A percentile compares a stretch with the other conserved stretches of the same genome.
phyloP scores from a whole-genome alignment of 2,329 filamentous ascomycete species.

The Calonectria fujianensis region DNA sequence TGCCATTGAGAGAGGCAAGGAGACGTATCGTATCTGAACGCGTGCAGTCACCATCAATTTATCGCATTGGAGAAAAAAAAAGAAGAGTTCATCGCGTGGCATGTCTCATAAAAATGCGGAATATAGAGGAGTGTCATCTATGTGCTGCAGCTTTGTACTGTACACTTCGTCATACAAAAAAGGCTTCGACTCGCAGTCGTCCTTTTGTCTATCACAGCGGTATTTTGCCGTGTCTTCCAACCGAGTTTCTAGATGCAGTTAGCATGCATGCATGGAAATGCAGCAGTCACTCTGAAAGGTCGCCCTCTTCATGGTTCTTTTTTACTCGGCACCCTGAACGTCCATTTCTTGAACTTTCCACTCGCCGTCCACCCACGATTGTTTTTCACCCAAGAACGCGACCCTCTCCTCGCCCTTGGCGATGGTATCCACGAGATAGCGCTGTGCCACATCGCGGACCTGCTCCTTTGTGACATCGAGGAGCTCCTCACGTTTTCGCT shows the following conservation, averaged over 20 bases:
- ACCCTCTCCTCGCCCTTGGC: conserved; percentile 76
- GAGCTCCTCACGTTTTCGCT: conserved; percentile 86
- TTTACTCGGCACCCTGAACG: conserved; percentile 66
- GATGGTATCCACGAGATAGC: conserved; percentile 83
- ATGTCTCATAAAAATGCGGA: conserved; percentile 32
- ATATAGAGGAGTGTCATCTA: conserved; percentile 55
- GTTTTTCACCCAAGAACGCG: conserved; percentile 88
- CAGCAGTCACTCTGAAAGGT: conserved; percentile 17
- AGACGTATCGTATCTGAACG: conserved; percentile 81
- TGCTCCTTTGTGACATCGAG: conserved; percentile 90
- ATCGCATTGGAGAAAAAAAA: background rate
- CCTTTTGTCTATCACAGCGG: conserved; percentile 39
- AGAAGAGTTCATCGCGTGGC: conserved; percentile 8
- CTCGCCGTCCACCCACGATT: conserved; percentile 82
- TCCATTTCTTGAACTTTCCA: conserved; percentile 89
- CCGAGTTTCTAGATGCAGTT: conserved; percentile 36
- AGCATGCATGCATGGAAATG: conserved; percentile 27
- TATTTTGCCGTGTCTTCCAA: conserved; percentile 20
- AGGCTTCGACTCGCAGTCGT: conserved; percentile 26
- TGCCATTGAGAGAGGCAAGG: conserved; percentile 71
- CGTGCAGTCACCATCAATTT: conserved; percentile 53
- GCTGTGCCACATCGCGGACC: conserved; percentile 87
- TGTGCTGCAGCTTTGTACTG: conserved; percentile 51
- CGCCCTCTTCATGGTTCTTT: conserved; percentile 23
- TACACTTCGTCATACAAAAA: conserved; percentile 54